Percentiles rank a stretch among this genome's conserved stretches.
Evolutionary conservation across 495 filamentous ascomycete genomes (phyloP).

Genomic region (Penicillium chermesinum): DNA sequence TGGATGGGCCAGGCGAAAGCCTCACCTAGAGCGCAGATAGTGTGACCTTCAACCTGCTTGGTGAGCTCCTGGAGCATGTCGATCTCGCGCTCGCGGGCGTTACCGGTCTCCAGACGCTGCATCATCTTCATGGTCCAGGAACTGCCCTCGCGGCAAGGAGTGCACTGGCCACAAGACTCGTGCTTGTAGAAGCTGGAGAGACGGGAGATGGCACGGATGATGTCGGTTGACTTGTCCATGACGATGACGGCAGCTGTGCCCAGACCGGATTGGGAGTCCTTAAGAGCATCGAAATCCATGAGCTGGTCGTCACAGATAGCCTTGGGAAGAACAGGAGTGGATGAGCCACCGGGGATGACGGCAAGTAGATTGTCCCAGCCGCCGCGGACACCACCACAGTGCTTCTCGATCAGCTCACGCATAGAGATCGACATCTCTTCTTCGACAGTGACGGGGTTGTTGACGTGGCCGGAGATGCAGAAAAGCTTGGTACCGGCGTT

Average conservation of each 20-base stretch:
- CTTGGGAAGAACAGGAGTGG: slow-evolving; percentile 91
- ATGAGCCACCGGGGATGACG: slow-evolving; percentile 93
- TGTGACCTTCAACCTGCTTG: slow-evolving; percentile 98
- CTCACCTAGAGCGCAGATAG: slow-evolving; percentile 95
- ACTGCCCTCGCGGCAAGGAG: slow-evolving; percentile 92
- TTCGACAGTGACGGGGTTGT: slow-evolving; percentile 96
- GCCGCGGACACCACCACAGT: slow-evolving; percentile 92
- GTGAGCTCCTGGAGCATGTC: slow-evolving; percentile 99
- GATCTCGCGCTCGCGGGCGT: slow-evolving; percentile 84
- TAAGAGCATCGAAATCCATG: slow-evolving; percentile 98
- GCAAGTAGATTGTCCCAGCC: slow-evolving; percentile 97
- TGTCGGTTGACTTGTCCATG: slow-evolving; percentile 96
- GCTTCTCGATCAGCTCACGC: slow-evolving; percentile 90
- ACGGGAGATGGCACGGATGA: slow-evolving; percentile 87
- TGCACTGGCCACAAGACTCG: slow-evolving; percentile 97
- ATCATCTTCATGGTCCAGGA: slow-evolving; percentile 99
- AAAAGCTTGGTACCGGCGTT: slow-evolving; percentile 96
- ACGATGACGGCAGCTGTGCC: slow-evolving; percentile 98
- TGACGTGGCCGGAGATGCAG: slow-evolving; percentile 98
- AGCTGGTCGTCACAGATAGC: slow-evolving; percentile 83
- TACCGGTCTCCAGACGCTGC: slow-evolving; percentile 86
- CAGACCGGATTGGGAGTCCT: slow-evolving; percentile 93
- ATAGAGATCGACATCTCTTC: slow-evolving; percentile 98
- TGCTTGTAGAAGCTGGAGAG: slow-evolving; percentile 97
- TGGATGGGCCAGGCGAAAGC: slow-evolving; percentile 98